Conservation (phyloP, 495 filamentous ascomycete species). For the Friedmanniomyces simplex region DNA sequence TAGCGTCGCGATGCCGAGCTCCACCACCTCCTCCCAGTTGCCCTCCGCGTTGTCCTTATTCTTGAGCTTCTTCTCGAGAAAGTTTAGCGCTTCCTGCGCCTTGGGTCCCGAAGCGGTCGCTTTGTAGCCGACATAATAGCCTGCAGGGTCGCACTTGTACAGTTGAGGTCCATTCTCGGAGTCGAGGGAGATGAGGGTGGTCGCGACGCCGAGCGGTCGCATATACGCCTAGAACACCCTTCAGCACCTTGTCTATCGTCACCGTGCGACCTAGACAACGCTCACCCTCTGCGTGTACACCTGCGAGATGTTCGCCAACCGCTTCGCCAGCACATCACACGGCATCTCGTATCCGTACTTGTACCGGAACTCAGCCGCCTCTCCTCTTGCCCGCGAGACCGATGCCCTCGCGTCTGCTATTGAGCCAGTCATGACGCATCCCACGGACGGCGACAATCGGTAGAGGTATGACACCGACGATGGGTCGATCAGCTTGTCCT, state of each 20-base stretch:
- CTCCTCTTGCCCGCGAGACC: slow-evolving; percentile 81
- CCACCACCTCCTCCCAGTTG: slow-evolving; percentile 94
- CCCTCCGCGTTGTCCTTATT: slow-evolving; percentile 93
- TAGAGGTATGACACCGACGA: slow-evolving; percentile 96
- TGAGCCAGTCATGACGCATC: slow-evolving; percentile 96
- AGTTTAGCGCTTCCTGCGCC: slow-evolving; percentile 95
- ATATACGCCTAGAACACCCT: slow-evolving; percentile 73
- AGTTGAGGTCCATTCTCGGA: slow-evolving; percentile 89
- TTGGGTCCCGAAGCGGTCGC: slow-evolving; percentile 94
- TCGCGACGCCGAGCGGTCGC: slow-evolving; percentile 91
- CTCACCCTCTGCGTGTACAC: slow-evolving; percentile 95
- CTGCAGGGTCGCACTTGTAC: slow-evolving; percentile 96
- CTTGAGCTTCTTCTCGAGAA: slow-evolving; percentile 98
- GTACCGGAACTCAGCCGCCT: slow-evolving; percentile 96
- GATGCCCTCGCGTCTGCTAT: slow-evolving; percentile 94
- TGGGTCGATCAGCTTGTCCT: slow-evolving; percentile 99
- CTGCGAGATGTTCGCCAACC: slow-evolving; percentile 96
- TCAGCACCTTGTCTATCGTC: not conserved
- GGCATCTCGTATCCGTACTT: slow-evolving; percentile 99
- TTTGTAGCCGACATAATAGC: slow-evolving; percentile 97
- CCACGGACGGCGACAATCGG: slow-evolving; percentile 88
- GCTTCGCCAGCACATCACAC: slow-evolving; percentile 89
- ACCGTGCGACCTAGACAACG: not conserved
- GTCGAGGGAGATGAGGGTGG: slow-evolving; percentile 87
- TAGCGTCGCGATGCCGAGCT: slow-evolving; percentile 85